Evolutionary conservation across 1,139 yeast genomes (phyloP).

Genomic region (Debaryomyces nepalensis): DNA sequence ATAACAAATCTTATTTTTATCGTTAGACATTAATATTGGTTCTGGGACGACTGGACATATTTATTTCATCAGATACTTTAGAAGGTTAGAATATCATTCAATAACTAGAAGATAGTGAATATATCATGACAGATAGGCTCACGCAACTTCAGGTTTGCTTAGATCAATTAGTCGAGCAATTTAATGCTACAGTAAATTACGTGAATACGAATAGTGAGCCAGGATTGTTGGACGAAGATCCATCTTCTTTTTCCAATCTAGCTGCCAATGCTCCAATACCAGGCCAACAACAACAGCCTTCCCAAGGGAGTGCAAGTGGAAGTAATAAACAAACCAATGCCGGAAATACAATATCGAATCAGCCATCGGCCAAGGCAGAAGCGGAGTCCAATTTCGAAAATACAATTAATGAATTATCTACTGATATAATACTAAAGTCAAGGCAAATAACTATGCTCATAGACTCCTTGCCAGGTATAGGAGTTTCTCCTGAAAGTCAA

Average conservation of each 20-base stretch:
- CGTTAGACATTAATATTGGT: slow-evolving; percentile 1
- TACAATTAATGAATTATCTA: slow-evolving; percentile 73
- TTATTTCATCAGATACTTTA: not conserved
- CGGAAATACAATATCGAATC: slow-evolving; percentile 23
- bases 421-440: slow-evolving; percentile 82
- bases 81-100: not conserved
- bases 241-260: slow-evolving; percentile 42
- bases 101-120: not conserved
- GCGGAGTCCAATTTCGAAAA: slow-evolving; percentile 47
- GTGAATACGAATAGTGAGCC: slow-evolving; percentile 59
- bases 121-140: slow-evolving; percentile 74
- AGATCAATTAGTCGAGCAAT: slow-evolving; percentile 90
- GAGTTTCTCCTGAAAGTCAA: slow-evolving; percentile 79
- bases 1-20: not conserved
- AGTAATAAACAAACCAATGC: slow-evolving; percentile 26
- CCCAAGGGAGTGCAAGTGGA: slow-evolving; percentile 29
- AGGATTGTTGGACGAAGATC: slow-evolving; percentile 45
- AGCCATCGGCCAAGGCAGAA: slow-evolving; percentile 21
- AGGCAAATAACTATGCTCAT: slow-evolving; percentile 86
- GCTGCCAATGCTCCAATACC: slow-evolving; percentile 54
- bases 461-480: slow-evolving; percentile 91
- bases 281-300: slow-evolving; percentile 32
- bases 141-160: slow-evolving; percentile 92
- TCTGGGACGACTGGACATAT: slow-evolving; percentile 2
- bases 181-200: slow-evolving; percentile 87